A percentile compares a stretch with the other conserved stretches of the same genome.
phyloP scores from a whole-genome alignment of 2,329 filamentous ascomycete species.

The Pleomassaria siparia region DNA sequence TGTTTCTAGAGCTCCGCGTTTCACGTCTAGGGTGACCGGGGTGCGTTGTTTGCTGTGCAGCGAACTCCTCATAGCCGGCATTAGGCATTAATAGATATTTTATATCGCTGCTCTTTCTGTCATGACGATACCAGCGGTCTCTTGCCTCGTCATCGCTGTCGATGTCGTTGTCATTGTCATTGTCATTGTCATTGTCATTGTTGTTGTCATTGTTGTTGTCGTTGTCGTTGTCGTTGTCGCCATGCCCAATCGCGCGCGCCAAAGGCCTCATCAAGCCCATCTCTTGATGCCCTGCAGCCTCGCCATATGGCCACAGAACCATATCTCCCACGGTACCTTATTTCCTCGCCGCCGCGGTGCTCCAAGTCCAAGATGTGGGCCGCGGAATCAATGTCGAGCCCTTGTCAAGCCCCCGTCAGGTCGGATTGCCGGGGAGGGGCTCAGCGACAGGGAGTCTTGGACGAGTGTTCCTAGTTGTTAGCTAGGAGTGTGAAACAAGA shows the following conservation, averaged over 20 bases:
- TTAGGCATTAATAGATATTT: slow-evolving; percentile 31
- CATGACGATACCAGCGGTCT: slow-evolving; percentile 19
- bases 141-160: slow-evolving; percentile 21
- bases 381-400: slow-evolving; percentile 31
- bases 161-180: too few species aligned
- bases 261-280: slow-evolving; percentile 23
- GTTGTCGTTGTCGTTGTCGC: too few species aligned
- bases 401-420: slow-evolving; percentile 14
- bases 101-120: slow-evolving; percentile 27
- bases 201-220: too few species aligned
- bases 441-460: slow-evolving; percentile 27
- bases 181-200: too few species aligned
- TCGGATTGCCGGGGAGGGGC: slow-evolving; percentile 23
- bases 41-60: slow-evolving; percentile 31
- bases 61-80: slow-evolving; percentile 23
- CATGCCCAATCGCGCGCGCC: slow-evolving; percentile 17
- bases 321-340: slow-evolving; percentile 27
- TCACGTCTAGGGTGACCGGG: slow-evolving; percentile 35
- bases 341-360: slow-evolving; percentile 22
- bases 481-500: slow-evolving; percentile 37
- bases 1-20: slow-evolving; percentile 36
- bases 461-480: slow-evolving; percentile 22
- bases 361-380: slow-evolving; percentile 18
- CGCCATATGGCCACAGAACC: slow-evolving; percentile 26
- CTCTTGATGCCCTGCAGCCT: slow-evolving; percentile 25